Conservation (phyloP, 192 early-diverging fungal species). For the Podila minutissima region DNA sequence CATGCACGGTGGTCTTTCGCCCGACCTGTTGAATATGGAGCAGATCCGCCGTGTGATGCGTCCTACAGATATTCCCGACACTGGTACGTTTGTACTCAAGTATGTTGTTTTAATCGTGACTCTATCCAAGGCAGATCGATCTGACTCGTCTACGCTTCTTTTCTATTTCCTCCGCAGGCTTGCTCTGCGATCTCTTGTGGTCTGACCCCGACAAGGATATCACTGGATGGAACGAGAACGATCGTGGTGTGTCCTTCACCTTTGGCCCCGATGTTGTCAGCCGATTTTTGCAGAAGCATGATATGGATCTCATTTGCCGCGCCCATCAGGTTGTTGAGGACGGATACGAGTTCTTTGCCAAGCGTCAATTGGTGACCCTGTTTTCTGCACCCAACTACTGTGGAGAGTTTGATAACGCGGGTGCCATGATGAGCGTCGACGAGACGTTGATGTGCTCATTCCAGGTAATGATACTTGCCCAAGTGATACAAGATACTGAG, state of each 20-base stretch:
- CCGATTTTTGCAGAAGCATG: conserved; percentile 95
- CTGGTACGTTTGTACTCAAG: conserved; percentile 51
- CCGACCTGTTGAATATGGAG: conserved; percentile 97
- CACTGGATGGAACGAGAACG: conserved; percentile 96
- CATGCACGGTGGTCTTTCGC: conserved; percentile 98
- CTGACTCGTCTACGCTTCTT: not conserved
- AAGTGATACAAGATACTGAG: too few relatives aligned
- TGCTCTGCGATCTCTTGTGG: conserved; percentile 97
- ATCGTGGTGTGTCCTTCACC: conserved; percentile 96
- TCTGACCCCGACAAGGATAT: conserved; percentile 98
- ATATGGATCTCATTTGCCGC: conserved; percentile 96
- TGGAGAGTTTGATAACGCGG: conserved; percentile 92
- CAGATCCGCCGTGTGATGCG: conserved; percentile 98
- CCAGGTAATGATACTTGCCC: conserved; percentile 58
- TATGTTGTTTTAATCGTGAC: not conserved
- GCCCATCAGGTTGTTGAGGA: conserved; percentile 99
- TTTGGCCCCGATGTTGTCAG: conserved; percentile 97
- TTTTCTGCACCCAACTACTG: conserved; percentile 98
- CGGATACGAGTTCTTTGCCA: conserved; percentile 99
- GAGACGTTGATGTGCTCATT: conserved; percentile 91
- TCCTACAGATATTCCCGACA: conserved; percentile 99
- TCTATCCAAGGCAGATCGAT: not conserved
- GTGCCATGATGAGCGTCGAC: conserved; percentile 92
- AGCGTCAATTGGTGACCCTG: conserved; percentile 94
- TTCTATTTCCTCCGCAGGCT: conserved; percentile 75